phyloP scores from a whole-genome alignment of 108 stramenopile species.

The Tribonema minus region DNA sequence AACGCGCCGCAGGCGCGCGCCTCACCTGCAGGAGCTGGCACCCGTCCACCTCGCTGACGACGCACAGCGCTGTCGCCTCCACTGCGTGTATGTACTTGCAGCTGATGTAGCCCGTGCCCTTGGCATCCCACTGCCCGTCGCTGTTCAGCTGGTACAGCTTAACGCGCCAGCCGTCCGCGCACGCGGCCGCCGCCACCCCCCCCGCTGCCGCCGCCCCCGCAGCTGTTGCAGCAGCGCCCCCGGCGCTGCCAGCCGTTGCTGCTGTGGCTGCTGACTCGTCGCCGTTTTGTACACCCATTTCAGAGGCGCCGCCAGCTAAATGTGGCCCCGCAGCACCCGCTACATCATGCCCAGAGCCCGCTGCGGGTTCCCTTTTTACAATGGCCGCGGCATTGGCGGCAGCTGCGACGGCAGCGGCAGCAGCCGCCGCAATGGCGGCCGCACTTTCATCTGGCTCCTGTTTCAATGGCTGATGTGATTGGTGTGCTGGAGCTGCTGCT shows the following conservation, averaged over 20 bases:
- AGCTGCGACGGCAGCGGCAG: too few species aligned
- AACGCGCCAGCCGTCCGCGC: conserved; percentile 32
- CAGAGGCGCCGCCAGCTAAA: too few species aligned
- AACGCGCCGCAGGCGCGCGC: neutral
- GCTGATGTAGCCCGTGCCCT: conserved; percentile 41
- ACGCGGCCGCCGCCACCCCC: neutral
- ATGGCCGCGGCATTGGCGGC: too few species aligned
- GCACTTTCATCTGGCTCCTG: too few species aligned
- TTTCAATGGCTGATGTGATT: too few species aligned
- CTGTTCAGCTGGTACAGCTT: conserved; percentile 50
- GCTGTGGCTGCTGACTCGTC: too few species aligned
- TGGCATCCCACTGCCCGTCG: conserved; percentile 52
- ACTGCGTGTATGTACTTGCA: conserved; percentile 24
- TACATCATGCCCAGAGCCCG: too few species aligned
- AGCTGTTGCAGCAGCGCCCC: neutral
- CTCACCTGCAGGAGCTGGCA: conserved; percentile 24
- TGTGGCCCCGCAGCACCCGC: too few species aligned
- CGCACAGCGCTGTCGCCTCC: conserved; percentile 29
- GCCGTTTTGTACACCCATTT: too few species aligned
- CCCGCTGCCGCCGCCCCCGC: neutral
- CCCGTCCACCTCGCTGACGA: conserved; percentile 31
- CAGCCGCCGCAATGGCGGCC: too few species aligned
- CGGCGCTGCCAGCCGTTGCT: neutral
- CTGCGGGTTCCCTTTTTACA: too few species aligned
- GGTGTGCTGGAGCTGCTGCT: too few species aligned